Percentiles rank a stretch among this genome's conserved stretches.
Conservation (phyloP, 768 basidiomycete genomes). For the Leccinum aurantiacum region DNA sequence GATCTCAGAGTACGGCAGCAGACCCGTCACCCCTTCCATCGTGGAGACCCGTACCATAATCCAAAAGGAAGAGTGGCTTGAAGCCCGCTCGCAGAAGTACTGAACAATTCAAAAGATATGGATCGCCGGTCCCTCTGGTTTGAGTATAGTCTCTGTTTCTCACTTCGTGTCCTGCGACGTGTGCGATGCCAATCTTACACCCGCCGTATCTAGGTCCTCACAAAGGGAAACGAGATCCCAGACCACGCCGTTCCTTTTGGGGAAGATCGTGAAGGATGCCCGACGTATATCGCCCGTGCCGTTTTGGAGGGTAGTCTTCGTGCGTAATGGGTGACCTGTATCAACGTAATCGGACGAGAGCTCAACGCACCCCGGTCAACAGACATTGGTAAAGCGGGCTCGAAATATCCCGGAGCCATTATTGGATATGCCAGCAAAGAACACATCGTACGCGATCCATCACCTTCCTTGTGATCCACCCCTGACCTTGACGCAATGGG, state of each 20-base stretch:
- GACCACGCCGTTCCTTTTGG: slow-evolving; percentile 36
- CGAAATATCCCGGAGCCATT: slow-evolving; percentile 32
- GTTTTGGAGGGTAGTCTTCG: slow-evolving; percentile 32
- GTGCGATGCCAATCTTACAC: neutral
- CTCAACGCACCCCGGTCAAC: neutral
- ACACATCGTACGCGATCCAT: slow-evolving; percentile 26
- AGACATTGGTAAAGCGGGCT: slow-evolving; percentile 38
- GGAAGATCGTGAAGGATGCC: slow-evolving; percentile 29
- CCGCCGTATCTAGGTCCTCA: slow-evolving; percentile 22
- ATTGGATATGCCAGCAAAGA: slow-evolving; percentile 38
- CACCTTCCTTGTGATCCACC: neutral
- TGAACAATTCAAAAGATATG: slow-evolving; percentile 26
- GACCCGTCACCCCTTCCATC: slow-evolving; percentile 14
- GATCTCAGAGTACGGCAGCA: slow-evolving; percentile 14
- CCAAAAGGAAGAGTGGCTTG: slow-evolving; percentile 31
- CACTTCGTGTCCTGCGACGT: neutral
- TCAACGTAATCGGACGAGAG: neutral
- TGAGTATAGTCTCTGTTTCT: slow-evolving; percentile 23
- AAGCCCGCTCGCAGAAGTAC: slow-evolving; percentile 29
- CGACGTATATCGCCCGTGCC: slow-evolving; percentile 32
- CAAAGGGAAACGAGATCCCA: slow-evolving; percentile 31
- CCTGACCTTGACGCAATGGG: neutral
- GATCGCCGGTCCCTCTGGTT: slow-evolving; percentile 31
- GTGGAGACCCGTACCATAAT: slow-evolving; percentile 15
- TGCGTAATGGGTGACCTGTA: slow-evolving; percentile 11